These are phyloP conservation scores for Neopestalotiopsis rosae DNA, from an alignment of 2,329 filamentous ascomycete species.

Conservation along the genomic window DNA sequence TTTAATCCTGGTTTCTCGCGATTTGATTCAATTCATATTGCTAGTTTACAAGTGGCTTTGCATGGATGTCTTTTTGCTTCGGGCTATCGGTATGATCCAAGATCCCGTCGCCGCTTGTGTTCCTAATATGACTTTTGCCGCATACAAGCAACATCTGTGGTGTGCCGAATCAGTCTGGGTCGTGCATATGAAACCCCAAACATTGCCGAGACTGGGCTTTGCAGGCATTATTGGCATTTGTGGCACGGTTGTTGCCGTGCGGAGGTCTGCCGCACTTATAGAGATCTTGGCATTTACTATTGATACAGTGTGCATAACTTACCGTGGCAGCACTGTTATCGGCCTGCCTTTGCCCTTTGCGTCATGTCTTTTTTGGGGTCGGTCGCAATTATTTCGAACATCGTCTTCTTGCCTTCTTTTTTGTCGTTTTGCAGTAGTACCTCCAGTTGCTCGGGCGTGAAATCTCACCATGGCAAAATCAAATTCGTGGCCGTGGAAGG, in stretches of 20 bases:
- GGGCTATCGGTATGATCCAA: too few relatives aligned
- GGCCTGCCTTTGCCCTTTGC: neutral
- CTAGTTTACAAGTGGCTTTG: too few relatives aligned
- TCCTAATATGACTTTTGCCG: too few relatives aligned
- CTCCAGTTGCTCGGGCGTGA: neutral
- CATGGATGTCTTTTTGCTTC: too few relatives aligned
- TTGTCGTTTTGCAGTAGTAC: neutral
- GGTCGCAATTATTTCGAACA: neutral
- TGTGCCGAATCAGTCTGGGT: too few relatives aligned
- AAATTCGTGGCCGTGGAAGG: slow-evolving; percentile 23
- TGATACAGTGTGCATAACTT: neutral
- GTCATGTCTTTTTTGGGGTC: neutral
- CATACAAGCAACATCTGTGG: too few relatives aligned
- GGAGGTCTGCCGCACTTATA: slow-evolving; percentile 1
- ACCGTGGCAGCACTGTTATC: neutral
- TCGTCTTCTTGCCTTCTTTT: neutral
- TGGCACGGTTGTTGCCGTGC: neutral
- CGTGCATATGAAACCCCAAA: too few relatives aligned
- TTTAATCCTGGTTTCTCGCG: too few relatives aligned
- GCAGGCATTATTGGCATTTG: too few relatives aligned
- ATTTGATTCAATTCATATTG: too few relatives aligned
- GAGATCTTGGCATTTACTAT: neutral
- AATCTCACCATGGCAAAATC: slow-evolving; percentile 29
- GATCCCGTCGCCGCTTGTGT: too few relatives aligned
- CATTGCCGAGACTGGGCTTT: too few relatives aligned